A percentile compares a stretch with the other conserved stretches of the same genome.
Evolutionary conservation across 1,284 basidiomycete genomes (phyloP).

Genomic region (Stygiomarasmius scandens): DNA sequence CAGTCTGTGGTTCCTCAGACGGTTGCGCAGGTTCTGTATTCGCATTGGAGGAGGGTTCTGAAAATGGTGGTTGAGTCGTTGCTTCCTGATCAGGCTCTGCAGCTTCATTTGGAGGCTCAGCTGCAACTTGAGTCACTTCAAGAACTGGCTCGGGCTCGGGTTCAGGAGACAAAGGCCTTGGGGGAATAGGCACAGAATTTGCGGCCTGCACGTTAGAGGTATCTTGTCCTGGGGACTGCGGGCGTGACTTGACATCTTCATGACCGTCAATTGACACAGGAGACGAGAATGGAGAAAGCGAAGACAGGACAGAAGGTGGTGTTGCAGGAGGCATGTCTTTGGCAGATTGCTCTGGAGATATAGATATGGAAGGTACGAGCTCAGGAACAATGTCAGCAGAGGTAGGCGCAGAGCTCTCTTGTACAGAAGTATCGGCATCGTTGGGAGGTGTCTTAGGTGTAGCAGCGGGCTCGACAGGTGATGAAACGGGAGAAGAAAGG

Average conservation of each 20-base stretch:
- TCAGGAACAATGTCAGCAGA: background rate
- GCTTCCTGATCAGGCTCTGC: background rate
- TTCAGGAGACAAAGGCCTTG: background rate
- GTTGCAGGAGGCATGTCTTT: constrained; percentile 4
- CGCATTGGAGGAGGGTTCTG: background rate
- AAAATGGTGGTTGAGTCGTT: background rate
- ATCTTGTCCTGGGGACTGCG: background rate
- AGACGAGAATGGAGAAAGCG: background rate
- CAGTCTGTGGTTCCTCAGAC: background rate
- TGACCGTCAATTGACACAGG: background rate
- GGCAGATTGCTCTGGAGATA: constrained; percentile 5
- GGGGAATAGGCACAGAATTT: background rate
- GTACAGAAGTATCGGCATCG: background rate
- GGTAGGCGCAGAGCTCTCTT: background rate
- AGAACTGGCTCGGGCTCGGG: background rate
- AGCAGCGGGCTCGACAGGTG: constrained; percentile 1
- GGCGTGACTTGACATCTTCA: background rate
- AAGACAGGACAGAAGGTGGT: background rate
- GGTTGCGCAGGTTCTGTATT: background rate
- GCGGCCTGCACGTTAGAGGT: background rate
- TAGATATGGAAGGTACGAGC: constrained; percentile 7
- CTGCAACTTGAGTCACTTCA: background rate
- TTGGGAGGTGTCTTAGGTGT: background rate
- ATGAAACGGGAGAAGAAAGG: constrained; percentile 6
- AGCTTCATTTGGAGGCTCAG: background rate